A percentile compares a stretch with the other conserved stretches of the same genome.
phyloP scores from a whole-genome alignment of 208 protist genomes.

The Angomonas deanei region DNA sequence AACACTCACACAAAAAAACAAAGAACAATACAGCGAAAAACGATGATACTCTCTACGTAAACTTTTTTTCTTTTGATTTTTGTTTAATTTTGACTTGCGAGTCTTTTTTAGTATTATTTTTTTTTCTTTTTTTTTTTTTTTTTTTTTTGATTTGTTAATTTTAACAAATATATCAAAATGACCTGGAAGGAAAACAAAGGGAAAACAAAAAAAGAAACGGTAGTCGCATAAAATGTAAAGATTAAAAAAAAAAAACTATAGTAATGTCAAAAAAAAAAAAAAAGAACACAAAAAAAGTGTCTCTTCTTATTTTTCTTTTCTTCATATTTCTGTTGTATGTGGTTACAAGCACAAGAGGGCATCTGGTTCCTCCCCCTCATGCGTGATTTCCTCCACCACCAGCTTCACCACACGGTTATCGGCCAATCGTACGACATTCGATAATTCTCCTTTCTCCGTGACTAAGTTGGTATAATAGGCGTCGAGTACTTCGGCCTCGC shows the following conservation, averaged over 20 bases:
- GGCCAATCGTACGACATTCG: not conserved
- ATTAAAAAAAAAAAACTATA: not conserved
- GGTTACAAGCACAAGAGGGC: constrained; percentile 40
- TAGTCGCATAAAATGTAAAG: constrained; percentile 3
- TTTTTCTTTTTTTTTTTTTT: too few relatives aligned
- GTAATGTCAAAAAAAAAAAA: too few relatives aligned
- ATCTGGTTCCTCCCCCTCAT: constrained; percentile 64
- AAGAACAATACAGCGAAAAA: not conserved
- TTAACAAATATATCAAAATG: too few relatives aligned
- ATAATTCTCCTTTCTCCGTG: not conserved
- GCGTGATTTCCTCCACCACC: constrained; percentile 39
- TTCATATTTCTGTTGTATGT: constrained; percentile 8
- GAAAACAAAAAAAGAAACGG: not conserved
- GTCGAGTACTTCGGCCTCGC: constrained; percentile 16
- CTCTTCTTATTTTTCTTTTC: constrained; percentile 9
- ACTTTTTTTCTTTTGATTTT: too few relatives aligned
- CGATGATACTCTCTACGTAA: not conserved
- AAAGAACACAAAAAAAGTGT: too few relatives aligned
- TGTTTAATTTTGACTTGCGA: too few relatives aligned
- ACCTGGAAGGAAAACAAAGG: too few relatives aligned
- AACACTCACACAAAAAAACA: too few relatives aligned
- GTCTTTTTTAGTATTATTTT: not conserved
- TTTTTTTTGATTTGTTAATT: too few relatives aligned
- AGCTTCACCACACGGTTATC: constrained; percentile 12
- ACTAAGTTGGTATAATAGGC: constrained; percentile 3